A percentile compares a stretch with the other conserved stretches of the same genome.
These are phyloP conservation scores for Monilinia polystroma DNA, from an alignment of 2,329 filamentous ascomycete species.

Conservation along the genomic window DNA sequence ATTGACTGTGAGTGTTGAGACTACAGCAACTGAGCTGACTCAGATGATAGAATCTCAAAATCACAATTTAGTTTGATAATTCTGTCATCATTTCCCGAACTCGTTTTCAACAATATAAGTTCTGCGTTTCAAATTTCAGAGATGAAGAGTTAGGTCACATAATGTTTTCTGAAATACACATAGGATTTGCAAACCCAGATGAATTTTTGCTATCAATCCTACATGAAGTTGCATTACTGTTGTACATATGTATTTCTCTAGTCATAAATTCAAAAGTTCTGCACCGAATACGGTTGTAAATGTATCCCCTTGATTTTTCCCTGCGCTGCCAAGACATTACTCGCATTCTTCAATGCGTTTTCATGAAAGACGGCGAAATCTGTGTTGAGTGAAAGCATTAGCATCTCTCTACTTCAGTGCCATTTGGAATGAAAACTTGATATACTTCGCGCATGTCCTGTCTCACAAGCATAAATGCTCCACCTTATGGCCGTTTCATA, in stretches of 20 bases:
- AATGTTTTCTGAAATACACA: background rate
- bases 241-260: background rate
- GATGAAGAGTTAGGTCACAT: background rate
- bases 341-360: constrained; percentile 14
- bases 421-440: background rate
- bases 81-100: too few species aligned
- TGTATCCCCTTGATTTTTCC: constrained; percentile 6
- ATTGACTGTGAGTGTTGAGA: too few species aligned
- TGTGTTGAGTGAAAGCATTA: background rate
- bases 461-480: constrained; percentile 18
- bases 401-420: background rate
- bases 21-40: too few species aligned
- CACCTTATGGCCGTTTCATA: constrained; percentile 14
- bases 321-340: constrained; percentile 8
- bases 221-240: too few species aligned
- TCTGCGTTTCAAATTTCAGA: background rate
- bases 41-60: background rate
- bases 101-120: background rate
- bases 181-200: background rate
- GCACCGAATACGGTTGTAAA: constrained; percentile 2
- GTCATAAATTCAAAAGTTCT: background rate
- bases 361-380: constrained; percentile 20
- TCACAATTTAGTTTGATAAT: background rate
- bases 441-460: constrained; percentile 13
- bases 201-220: background rate